Percentiles rank a stretch among this genome's conserved stretches.
phyloP scores from a whole-genome alignment of 306 rosid species.

The Cicer bijugum region DNA sequence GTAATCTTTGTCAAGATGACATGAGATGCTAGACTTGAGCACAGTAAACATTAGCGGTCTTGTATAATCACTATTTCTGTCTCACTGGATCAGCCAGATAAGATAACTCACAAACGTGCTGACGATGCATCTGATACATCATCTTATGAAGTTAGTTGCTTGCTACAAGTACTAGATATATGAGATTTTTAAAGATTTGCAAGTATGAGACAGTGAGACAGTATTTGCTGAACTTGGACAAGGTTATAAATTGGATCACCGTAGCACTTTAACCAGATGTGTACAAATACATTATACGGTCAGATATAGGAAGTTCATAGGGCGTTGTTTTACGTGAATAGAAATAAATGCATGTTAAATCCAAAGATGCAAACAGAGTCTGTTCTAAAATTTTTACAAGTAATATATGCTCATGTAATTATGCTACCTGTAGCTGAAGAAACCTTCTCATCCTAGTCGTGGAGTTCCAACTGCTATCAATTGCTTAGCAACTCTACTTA shows the following conservation, averaged over 20 bases:
- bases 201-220: background rate
- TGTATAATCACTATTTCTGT: background rate
- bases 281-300: background rate
- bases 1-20: conserved; percentile 4
- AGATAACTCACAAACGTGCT: conserved; percentile 19
- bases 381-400: background rate
- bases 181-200: conserved; percentile 24
- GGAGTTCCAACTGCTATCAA: conserved; percentile 82
- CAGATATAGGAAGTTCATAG: conserved; percentile 9
- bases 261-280: conserved; percentile 12
- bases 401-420: conserved; percentile 35
- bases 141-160: conserved; percentile 33
- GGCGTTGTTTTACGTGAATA: conserved; percentile 12
- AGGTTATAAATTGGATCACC: background rate
- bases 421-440: conserved; percentile 69
- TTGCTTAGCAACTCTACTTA: conserved; percentile 83
- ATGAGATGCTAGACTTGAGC: conserved; percentile 17
- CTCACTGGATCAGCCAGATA: conserved; percentile 1
- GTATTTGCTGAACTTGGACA: conserved; percentile 33
- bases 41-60: background rate
- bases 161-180: conserved; percentile 12
- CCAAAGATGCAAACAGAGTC: conserved; percentile 15
- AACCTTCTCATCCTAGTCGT: conserved; percentile 84
- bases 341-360: conserved; percentile 1
- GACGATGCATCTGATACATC: conserved; percentile 16